Evolutionary conservation across 2,329 filamentous ascomycete species (phyloP).

Genomic region (Penicillium sp.): DNA sequence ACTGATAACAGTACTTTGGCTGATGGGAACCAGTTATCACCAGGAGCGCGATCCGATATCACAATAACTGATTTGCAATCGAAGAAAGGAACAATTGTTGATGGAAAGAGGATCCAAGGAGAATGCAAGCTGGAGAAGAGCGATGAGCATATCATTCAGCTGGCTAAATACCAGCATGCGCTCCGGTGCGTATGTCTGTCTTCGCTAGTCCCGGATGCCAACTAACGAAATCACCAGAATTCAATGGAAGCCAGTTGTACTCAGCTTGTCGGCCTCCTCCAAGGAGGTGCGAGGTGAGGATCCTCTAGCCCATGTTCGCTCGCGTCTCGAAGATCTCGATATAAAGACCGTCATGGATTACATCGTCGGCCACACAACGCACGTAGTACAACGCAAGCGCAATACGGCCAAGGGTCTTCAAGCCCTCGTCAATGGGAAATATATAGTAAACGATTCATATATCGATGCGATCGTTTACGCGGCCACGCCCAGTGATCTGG

Average conservation of each 20-base stretch:
- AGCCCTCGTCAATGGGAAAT: conserved; percentile 76
- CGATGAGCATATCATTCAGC: conserved; percentile 63
- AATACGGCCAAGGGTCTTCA: conserved; percentile 87
- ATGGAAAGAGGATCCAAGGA: conserved; percentile 69
- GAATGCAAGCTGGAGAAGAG: conserved; percentile 55
- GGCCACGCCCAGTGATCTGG: conserved; percentile 52
- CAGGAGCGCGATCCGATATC: conserved; percentile 66
- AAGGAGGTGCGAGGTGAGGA: conserved; percentile 66
- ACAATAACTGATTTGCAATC: conserved; percentile 77
- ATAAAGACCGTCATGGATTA: conserved; percentile 81
- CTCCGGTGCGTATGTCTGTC: conserved; percentile 35
- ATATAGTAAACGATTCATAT: conserved; percentile 72
- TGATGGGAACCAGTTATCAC: conserved; percentile 52
- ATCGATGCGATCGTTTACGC: conserved; percentile 69
- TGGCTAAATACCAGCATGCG: conserved; percentile 67
- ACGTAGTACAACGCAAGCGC: conserved; percentile 83
- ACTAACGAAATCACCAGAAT: conserved; percentile 53
- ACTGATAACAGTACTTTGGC: neutral
- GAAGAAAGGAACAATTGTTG: conserved; percentile 77
- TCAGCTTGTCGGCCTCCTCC: conserved; percentile 74
- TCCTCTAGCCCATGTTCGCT: conserved; percentile 61
- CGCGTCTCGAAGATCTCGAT: conserved; percentile 76
- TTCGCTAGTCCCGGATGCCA: neutral
- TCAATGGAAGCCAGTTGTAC: conserved; percentile 74
- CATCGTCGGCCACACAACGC: conserved; percentile 69